Conservation (phyloP, 2,329 filamentous ascomycete species). For the Gaeumannomyces tritici region DNA sequence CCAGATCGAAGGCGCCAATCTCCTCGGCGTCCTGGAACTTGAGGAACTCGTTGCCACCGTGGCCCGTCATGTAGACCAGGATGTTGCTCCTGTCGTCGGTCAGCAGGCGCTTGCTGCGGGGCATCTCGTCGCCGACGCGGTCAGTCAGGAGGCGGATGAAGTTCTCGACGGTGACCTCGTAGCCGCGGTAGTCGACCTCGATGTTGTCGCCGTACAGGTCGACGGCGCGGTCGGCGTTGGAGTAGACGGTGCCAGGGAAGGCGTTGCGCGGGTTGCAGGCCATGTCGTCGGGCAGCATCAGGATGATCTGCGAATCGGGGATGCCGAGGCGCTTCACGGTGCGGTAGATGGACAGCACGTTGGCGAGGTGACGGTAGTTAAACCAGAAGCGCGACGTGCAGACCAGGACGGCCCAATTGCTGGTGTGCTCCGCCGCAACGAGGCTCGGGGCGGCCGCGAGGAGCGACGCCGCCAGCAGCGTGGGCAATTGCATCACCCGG, state of each 20-base stretch:
- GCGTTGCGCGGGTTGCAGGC: constrained; percentile 98
- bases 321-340: constrained; percentile 97
- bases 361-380: constrained; percentile 97
- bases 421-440: constrained; percentile 69
- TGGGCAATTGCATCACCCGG: constrained; percentile 31
- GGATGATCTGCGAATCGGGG: constrained; percentile 96
- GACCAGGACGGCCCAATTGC: constrained; percentile 98
- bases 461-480: constrained; percentile 37
- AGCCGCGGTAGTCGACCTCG: constrained; percentile 95
- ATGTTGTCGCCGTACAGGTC: constrained; percentile 98
- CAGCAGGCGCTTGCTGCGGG: constrained; percentile 82
- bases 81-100: constrained; percentile 97
- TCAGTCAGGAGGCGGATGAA: constrained; percentile 95
- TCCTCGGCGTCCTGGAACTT: constrained; percentile 99
- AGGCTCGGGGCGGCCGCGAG: constrained; percentile 30
- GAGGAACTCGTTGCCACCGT: constrained; percentile 93
- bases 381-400: constrained; percentile 99
- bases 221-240: constrained; percentile 90
- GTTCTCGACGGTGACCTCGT: constrained; percentile 98
- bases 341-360: constrained; percentile 93
- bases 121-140: constrained; percentile 88
- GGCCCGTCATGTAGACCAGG: constrained; percentile 97
- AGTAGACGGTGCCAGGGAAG: constrained; percentile 96
- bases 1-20: constrained; percentile 90
- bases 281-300: constrained; percentile 99